phyloP scores from a whole-genome alignment of 441 rosid genomes.

The Syzygium malaccense region DNA sequence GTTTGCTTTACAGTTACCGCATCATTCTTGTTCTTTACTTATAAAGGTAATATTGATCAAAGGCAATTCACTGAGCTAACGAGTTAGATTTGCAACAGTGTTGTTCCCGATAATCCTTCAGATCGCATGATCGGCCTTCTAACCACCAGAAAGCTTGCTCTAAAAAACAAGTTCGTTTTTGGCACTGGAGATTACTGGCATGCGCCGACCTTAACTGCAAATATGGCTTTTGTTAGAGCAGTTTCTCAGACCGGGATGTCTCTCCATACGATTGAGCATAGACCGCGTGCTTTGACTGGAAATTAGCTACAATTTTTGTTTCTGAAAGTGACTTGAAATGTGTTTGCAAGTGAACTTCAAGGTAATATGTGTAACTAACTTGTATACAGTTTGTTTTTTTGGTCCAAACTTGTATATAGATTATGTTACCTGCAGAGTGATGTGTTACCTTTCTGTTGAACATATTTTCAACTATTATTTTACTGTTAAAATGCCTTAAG shows the following conservation, averaged over 20 bases:
- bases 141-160: conserved; percentile 79
- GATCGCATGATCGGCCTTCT: conserved; percentile 70
- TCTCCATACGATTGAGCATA: conserved; percentile 54
- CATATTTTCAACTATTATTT: neutral
- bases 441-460: neutral
- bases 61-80: neutral
- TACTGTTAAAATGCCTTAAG: neutral
- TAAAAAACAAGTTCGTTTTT: conserved; percentile 72
- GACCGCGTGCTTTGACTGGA: conserved; percentile 87
- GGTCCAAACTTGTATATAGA: neutral
- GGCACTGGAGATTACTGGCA: conserved; percentile 88
- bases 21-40: neutral
- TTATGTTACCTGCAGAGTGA: neutral
- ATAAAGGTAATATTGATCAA: neutral
- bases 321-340: neutral
- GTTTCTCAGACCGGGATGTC: conserved; percentile 93
- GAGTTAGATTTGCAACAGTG: conserved; percentile 32
- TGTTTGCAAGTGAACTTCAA: neutral
- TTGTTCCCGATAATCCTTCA: conserved; percentile 64
- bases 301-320: conserved; percentile 22
- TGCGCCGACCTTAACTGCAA: conserved; percentile 83
- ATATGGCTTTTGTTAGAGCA: conserved; percentile 85
- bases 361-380: neutral
- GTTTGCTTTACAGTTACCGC: neutral
- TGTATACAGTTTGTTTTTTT: neutral